These are phyloP conservation scores for Delonix regia DNA, from an alignment of 306 rosid species.

Conservation along the genomic window DNA sequence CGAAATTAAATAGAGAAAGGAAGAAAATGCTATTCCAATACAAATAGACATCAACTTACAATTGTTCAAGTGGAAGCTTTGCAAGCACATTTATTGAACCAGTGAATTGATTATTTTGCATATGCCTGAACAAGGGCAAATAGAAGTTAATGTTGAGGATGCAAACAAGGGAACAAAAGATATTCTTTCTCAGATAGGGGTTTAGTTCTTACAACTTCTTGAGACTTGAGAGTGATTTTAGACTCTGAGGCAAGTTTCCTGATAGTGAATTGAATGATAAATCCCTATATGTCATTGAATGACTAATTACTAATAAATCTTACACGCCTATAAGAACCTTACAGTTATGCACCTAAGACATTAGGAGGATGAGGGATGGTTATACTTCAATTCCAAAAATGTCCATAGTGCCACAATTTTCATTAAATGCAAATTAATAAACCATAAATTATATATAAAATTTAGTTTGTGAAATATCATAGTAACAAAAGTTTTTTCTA, in stretches of 20 bases:
- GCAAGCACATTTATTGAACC: conserved; percentile 78
- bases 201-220: conserved; percentile 62
- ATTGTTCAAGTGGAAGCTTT: conserved; percentile 66
- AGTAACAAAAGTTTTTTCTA: conserved; percentile 19
- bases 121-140: conserved; percentile 56
- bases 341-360: conserved; percentile 16
- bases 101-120: conserved; percentile 71
- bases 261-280: conserved; percentile 77
- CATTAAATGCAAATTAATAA: neutral
- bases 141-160: conserved; percentile 29
- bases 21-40: neutral
- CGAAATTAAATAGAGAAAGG: conserved; percentile 8
- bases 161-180: neutral
- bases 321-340: conserved; percentile 15
- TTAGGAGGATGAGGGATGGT: neutral
- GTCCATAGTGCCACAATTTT: neutral
- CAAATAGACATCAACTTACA: conserved; percentile 57
- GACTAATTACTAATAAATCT: conserved; percentile 23
- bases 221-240: conserved; percentile 69
- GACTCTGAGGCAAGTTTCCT: conserved; percentile 82
- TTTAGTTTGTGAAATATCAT: conserved; percentile 2
- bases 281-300: conserved; percentile 63
- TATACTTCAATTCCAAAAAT: neutral
- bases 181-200: neutral
- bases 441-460: neutral